Conservation (phyloP, 1,284 basidiomycete genomes). For the Marasmius sp. region DNA sequence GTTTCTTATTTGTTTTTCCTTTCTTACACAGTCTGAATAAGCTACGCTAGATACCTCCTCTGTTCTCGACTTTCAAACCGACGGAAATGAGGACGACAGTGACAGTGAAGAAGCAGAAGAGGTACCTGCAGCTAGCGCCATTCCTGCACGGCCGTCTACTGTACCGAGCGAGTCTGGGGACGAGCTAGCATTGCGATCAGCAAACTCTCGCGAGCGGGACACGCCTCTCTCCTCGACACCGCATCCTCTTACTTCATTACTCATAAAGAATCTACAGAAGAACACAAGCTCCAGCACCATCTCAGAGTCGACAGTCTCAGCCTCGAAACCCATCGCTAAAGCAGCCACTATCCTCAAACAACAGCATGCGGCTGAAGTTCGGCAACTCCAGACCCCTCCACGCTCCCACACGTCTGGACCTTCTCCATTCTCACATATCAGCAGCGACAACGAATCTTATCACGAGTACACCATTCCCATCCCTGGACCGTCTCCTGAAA, state of each 20-base stretch:
- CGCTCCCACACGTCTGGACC: conserved; percentile 26
- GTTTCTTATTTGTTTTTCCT: conserved; percentile 1
- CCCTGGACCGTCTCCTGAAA: not conserved
- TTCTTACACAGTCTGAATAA: not conserved
- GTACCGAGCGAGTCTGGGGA: not conserved
- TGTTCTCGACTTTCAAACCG: not conserved
- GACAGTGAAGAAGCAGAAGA: conserved; percentile 3
- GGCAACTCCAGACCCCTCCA: conserved; percentile 42
- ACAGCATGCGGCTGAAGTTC: not conserved
- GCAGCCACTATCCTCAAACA: not conserved
- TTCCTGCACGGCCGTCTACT: not conserved
- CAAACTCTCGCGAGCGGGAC: too few species aligned
- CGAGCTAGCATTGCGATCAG: not conserved
- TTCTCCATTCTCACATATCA: conserved; percentile 15
- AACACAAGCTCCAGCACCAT: not conserved
- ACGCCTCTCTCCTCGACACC: too few species aligned
- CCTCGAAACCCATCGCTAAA: not conserved
- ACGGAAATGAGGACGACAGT: not conserved
- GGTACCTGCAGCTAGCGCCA: not conserved
- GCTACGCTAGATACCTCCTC: not conserved
- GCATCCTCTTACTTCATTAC: too few species aligned
- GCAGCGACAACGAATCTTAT: conserved; percentile 6
- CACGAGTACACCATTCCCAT: conserved; percentile 17
- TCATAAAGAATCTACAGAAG: not conserved
- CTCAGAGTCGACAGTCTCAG: not conserved